phyloP scores from a whole-genome alignment of 2,329 filamentous ascomycete species.

The Diaporthe sp. region DNA sequence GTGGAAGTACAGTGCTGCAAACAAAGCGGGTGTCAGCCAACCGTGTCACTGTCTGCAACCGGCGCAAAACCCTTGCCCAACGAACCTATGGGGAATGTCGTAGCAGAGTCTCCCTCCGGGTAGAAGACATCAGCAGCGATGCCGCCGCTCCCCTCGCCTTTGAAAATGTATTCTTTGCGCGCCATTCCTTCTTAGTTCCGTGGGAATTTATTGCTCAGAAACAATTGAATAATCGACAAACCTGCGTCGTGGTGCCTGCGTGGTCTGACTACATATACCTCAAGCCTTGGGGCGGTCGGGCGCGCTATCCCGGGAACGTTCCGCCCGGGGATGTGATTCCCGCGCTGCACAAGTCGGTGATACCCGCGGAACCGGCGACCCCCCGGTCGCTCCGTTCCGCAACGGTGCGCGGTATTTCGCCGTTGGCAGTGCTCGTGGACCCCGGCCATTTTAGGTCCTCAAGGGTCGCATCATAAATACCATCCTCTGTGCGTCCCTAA shows the following conservation, averaged over 20 bases:
- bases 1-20: neutral
- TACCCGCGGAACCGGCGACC: conserved; percentile 2
- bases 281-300: neutral
- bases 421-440: neutral
- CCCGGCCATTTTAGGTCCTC: neutral
- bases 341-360: neutral
- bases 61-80: neutral
- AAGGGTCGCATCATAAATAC: too few relatives aligned
- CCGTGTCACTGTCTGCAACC: neutral
- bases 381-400: neutral
- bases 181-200: neutral
- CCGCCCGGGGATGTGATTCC: neutral
- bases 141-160: neutral
- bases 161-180: neutral
- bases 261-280: neutral
- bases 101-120: neutral
- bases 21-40: neutral
- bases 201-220: neutral
- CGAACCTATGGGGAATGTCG: neutral
- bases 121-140: neutral
- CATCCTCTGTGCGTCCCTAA: neutral
- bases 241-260: neutral
- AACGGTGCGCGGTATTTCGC: neutral
- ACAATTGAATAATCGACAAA: too few relatives aligned
- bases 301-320: neutral